Conservation (phyloP, 129 eudicot genomes). For the Centella asiatica region DNA sequence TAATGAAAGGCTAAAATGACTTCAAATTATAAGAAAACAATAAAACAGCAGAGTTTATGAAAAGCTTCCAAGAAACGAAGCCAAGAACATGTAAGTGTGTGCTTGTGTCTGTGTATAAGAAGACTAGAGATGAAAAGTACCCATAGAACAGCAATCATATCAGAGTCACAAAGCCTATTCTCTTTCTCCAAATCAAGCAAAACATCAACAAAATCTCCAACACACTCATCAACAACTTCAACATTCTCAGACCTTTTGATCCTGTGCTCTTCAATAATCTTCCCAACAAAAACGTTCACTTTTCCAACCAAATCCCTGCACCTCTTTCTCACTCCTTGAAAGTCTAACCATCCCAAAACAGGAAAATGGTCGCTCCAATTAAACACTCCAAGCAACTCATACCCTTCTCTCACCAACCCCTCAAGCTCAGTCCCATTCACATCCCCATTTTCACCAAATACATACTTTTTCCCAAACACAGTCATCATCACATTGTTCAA, state of each 20-base stretch:
- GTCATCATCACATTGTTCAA: constrained; percentile 83
- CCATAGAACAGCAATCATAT: constrained; percentile 92
- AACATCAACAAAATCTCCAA: constrained; percentile 82
- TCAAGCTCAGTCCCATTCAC: constrained; percentile 42
- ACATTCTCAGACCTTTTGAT: constrained; percentile 22
- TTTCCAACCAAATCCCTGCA: constrained; percentile 37
- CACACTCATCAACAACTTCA: constrained; percentile 12
- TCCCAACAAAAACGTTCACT: constrained; percentile 59
- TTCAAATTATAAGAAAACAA: too few relatives aligned
- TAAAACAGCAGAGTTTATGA: too few relatives aligned
- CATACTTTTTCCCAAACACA: constrained; percentile 58
- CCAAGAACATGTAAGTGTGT: background rate
- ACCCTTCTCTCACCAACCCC: constrained; percentile 79
- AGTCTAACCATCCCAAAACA: constrained; percentile 54
- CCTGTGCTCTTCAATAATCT: constrained; percentile 58
- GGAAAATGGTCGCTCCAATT: constrained; percentile 96
- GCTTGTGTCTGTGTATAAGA: background rate
- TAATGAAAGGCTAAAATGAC: too few relatives aligned
- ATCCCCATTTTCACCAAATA: constrained; percentile 23
- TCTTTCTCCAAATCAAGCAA: constrained; percentile 74
- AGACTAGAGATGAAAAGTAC: constrained; percentile 24
- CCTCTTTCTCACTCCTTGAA: constrained; percentile 77
- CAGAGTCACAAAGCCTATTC: constrained; percentile 46
- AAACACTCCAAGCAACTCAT: constrained; percentile 62
- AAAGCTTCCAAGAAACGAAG: too few relatives aligned